Conservation (phyloP, 371 early-diverging fungal species). For the Apophysomyces sp. region DNA sequence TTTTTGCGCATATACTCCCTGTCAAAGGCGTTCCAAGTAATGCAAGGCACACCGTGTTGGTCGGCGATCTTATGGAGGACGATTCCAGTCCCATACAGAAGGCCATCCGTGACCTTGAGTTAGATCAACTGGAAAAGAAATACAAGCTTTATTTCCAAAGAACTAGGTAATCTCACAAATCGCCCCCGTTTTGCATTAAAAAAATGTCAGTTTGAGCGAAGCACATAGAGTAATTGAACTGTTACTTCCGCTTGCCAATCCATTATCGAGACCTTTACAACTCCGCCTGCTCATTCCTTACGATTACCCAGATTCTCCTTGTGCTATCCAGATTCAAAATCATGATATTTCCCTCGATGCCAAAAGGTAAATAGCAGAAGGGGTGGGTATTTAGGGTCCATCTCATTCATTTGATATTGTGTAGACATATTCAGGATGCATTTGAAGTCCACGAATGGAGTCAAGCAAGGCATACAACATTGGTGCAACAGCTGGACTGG, state of each 20-base stretch:
- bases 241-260: conserved; percentile 16
- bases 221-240: conserved; percentile 23
- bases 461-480: conserved; percentile 33
- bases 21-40: conserved; percentile 24
- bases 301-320: conserved; percentile 38
- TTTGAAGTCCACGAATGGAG: conserved; percentile 41
- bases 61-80: conserved; percentile 16
- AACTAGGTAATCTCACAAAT: conserved; percentile 31
- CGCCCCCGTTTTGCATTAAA: too few species aligned
- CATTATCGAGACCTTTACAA: conserved; percentile 7
- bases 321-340: conserved; percentile 34
- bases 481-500: conserved; percentile 50
- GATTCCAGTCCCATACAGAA: conserved; percentile 34
- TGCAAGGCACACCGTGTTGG: conserved; percentile 16
- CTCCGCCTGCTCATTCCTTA: conserved; percentile 31
- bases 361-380: conserved; percentile 32
- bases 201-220: conserved; percentile 3
- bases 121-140: conserved; percentile 39
- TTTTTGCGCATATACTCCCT: conserved; percentile 48
- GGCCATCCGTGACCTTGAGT: conserved; percentile 38
- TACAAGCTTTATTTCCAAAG: conserved; percentile 21
- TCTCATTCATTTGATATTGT: not conserved
- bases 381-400: too few species aligned
- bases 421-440: conserved; percentile 32
- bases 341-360: conserved; percentile 15